These are phyloP conservation scores for Xylaria sp. DNA, from an alignment of 2,329 filamentous ascomycete species.

Conservation along the genomic window DNA sequence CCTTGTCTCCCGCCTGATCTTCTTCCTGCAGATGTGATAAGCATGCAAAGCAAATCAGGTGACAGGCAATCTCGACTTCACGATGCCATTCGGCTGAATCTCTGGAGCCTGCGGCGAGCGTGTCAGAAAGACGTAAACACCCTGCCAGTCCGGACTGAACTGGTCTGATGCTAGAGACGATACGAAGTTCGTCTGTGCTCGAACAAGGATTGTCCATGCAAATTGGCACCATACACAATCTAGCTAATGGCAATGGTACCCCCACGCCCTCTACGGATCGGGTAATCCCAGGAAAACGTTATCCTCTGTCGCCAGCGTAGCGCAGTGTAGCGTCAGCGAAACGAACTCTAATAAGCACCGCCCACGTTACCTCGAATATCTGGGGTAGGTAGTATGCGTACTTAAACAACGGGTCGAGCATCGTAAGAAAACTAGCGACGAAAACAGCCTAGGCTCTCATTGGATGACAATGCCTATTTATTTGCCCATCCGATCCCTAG, in stretches of 20 bases:
- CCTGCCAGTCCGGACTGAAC: background rate
- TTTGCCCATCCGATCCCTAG: background rate
- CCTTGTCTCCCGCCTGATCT: conserved; percentile 36
- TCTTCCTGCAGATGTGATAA: conserved; percentile 34
- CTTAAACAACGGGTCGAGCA: background rate
- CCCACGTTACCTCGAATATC: conserved; percentile 10
- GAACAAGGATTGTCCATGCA: conserved; percentile 25
- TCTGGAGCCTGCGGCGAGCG: background rate
- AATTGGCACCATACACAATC: background rate
- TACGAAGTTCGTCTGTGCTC: background rate
- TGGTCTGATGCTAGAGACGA: too few species aligned
- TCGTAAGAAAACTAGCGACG: background rate
- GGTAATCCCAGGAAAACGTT: conserved; percentile 27
- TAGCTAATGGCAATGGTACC: conserved; percentile 16
- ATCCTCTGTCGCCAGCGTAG: conserved; percentile 14
- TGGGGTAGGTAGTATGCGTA: conserved; percentile 10
- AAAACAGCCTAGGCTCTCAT: background rate
- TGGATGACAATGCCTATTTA: background rate
- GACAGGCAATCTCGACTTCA: conserved; percentile 32
- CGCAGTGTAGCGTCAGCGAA: conserved; percentile 10
- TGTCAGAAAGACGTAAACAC: background rate
- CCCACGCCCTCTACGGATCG: conserved; percentile 32
- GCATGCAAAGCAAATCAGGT: conserved; percentile 36
- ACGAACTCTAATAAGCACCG: conserved; percentile 9
- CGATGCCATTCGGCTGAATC: conserved; percentile 18